Evolutionary conservation across 2,329 filamentous ascomycete species (phyloP).

Genomic region (Colletotrichum ledebouriae): DNA sequence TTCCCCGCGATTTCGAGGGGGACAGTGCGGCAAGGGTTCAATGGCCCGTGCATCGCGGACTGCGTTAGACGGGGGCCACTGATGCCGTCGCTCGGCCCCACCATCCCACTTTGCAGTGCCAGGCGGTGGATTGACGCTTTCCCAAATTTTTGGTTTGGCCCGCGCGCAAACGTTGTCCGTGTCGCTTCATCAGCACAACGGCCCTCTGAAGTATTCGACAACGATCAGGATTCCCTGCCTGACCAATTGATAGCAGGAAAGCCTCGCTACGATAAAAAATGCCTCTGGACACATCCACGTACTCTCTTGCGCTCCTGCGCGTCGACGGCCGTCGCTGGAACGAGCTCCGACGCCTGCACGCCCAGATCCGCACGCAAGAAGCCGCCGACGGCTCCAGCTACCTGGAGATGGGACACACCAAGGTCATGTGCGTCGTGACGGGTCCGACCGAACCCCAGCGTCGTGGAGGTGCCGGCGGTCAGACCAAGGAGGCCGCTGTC

Average conservation of each 20-base stretch:
- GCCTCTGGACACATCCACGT: constrained; percentile 95
- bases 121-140: constrained; percentile 32
- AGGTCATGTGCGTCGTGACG: constrained; percentile 92
- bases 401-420: constrained; percentile 97
- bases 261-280: constrained; percentile 61
- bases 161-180: constrained; percentile 1
- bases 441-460: constrained; percentile 79
- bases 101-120: constrained; percentile 24
- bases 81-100: constrained; percentile 38
- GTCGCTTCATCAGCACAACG: neutral
- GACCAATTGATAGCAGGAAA: neutral
- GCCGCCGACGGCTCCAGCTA: constrained; percentile 94
- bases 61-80: constrained; percentile 2
- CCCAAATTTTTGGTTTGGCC: constrained; percentile 35
- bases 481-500: constrained; percentile 72
- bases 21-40: constrained; percentile 29
- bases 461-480: constrained; percentile 48
- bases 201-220: neutral
- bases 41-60: constrained; percentile 22
- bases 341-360: constrained; percentile 89
- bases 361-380: constrained; percentile 91
- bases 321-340: constrained; percentile 95
- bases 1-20: constrained; percentile 36
- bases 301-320: constrained; percentile 86
- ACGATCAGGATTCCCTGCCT: neutral